These are phyloP conservation scores for Exophiala sideris DNA, from an alignment of 2,329 filamentous ascomycete genomes.

Conservation along the genomic window DNA sequence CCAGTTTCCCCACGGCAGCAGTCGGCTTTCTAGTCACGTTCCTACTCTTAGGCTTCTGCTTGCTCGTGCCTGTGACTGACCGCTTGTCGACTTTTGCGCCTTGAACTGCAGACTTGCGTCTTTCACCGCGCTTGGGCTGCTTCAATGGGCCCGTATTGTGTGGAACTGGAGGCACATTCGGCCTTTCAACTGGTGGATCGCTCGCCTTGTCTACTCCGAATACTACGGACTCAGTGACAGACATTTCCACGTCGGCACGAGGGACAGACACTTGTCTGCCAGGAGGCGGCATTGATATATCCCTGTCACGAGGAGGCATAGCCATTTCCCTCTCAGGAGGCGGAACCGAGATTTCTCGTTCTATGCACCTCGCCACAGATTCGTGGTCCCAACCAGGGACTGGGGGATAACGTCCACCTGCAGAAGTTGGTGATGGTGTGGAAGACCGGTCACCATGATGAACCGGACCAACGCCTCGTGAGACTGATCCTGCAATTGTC, in stretches of 20 bases:
- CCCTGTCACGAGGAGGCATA: too few relatives aligned
- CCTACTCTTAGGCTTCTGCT: conserved; percentile 17
- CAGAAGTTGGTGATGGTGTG: conserved; percentile 22
- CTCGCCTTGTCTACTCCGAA: not conserved
- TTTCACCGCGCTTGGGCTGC: conserved; percentile 18
- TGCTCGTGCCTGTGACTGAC: conserved; percentile 11
- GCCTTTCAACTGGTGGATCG: conserved; percentile 1
- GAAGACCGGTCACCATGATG: conserved; percentile 16
- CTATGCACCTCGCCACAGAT: conserved; percentile 2
- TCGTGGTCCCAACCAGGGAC: conserved; percentile 1
- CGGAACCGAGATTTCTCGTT: conserved; percentile 6
- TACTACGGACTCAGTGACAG: not conserved
- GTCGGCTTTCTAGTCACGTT: conserved; percentile 19
- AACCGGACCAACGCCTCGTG: too few relatives aligned
- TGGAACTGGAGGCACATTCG: conserved; percentile 12
- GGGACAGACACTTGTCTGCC: too few relatives aligned
- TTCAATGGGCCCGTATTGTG: conserved; percentile 4
- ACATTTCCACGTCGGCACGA: not conserved
- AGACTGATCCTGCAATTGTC: too few relatives aligned
- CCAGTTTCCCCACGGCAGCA: conserved; percentile 10
- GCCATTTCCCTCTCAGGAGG: too few relatives aligned
- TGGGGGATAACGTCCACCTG: conserved; percentile 7
- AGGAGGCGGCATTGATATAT: too few relatives aligned
- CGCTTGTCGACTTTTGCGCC: conserved; percentile 20
- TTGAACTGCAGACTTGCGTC: conserved; percentile 17